phyloP scores from a whole-genome alignment of 345 rosid genomes.

The thale cress (Arabidopsis thaliana) region DNA sequence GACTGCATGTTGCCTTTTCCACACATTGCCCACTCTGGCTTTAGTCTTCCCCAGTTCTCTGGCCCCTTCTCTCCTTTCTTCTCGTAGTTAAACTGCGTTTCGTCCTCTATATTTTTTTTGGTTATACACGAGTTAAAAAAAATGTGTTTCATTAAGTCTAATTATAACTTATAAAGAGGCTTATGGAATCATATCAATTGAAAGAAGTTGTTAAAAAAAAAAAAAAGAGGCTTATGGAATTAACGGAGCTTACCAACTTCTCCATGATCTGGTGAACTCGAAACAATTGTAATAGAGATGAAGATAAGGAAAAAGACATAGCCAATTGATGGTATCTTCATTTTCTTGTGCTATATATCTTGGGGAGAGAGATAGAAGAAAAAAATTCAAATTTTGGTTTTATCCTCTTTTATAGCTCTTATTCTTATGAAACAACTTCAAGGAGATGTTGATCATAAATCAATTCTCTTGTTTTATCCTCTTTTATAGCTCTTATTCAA shows the following conservation, averaged over 20 bases:
- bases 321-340: slow-evolving; percentile 21
- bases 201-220: no score
- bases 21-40: slow-evolving; percentile 66
- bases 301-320: not conserved
- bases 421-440: slow-evolving; percentile 5
- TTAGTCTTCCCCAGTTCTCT: slow-evolving; percentile 70
- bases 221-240: no score
- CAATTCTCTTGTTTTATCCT: slow-evolving; percentile 6
- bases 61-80: slow-evolving; percentile 59
- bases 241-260: slow-evolving; percentile 37
- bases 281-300: slow-evolving; percentile 26
- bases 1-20: slow-evolving; percentile 81
- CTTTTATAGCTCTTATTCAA: slow-evolving; percentile 27
- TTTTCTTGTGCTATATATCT: slow-evolving; percentile 6
- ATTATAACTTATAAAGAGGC: not conserved
- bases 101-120: slow-evolving; percentile 53
- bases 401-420: not conserved
- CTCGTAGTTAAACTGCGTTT: slow-evolving; percentile 63
- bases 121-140: not conserved
- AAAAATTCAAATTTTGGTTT: not conserved
- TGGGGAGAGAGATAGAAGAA: slow-evolving; percentile 10
- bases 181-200: no score
- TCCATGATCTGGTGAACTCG: slow-evolving; percentile 23
- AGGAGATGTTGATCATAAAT: not conserved
- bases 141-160: slow-evolving; percentile 1